Evolutionary conservation across 441 rosid species (phyloP).

Genomic region (Macaranga tanarius): DNA sequence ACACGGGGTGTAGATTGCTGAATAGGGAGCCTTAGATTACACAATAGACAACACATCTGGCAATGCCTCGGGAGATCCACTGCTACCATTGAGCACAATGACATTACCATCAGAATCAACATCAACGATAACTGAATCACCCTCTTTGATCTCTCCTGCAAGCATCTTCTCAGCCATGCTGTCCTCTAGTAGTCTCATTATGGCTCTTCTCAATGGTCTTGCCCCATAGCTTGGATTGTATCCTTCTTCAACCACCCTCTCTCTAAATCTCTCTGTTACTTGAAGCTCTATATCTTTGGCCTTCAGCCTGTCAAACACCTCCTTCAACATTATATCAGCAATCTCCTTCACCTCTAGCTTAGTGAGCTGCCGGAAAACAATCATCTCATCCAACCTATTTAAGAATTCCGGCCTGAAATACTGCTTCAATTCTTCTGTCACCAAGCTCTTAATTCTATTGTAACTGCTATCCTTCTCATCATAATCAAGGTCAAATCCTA

Average conservation of each 20-base stretch:
- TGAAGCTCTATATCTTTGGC: constrained; percentile 86
- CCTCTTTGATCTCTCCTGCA: constrained; percentile 89
- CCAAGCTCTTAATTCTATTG: constrained; percentile 89
- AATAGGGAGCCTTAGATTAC: constrained; percentile 29
- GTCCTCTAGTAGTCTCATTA: constrained; percentile 93
- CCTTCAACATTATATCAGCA: constrained; percentile 90
- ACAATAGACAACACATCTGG: constrained; percentile 55
- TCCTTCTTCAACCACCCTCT: constrained; percentile 93
- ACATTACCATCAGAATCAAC: constrained; percentile 84
- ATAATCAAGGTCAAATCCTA: constrained; percentile 90
- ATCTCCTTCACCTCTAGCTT: constrained; percentile 95
- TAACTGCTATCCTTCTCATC: constrained; percentile 94
- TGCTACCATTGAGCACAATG: constrained; percentile 78
- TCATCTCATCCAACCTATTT: constrained; percentile 96
- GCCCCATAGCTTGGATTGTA: constrained; percentile 97
- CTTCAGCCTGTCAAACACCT: constrained; percentile 81
- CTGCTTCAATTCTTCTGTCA: constrained; percentile 84
- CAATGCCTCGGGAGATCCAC: constrained; percentile 57
- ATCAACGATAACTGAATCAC: constrained; percentile 91
- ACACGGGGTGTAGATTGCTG: constrained; percentile 11
- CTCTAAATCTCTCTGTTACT: constrained; percentile 89
- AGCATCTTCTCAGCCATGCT: constrained; percentile 99
- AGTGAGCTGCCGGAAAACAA: constrained; percentile 92
- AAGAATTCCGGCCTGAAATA: constrained; percentile 95
- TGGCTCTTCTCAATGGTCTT: constrained; percentile 93